Percentiles rank a stretch among this genome's conserved stretches.
Conservation (phyloP, 1,284 basidiomycete species). For the Pholiota adiposa region DNA sequence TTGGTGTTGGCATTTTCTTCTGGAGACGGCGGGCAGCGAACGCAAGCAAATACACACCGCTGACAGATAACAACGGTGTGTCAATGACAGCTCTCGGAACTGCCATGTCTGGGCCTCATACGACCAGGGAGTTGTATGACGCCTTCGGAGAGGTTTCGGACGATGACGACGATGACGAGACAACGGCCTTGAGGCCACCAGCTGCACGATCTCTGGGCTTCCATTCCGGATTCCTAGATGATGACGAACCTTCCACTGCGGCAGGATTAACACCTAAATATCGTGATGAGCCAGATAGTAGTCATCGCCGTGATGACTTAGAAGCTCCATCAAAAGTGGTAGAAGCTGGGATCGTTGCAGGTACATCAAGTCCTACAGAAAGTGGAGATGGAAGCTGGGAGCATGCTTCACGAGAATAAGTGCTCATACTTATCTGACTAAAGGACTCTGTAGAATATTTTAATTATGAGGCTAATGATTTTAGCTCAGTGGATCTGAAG, state of each 20-base stretch:
- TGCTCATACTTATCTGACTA: neutral
- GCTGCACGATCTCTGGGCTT: conserved; percentile 40
- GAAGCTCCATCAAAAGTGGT: conserved; percentile 17
- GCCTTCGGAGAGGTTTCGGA: conserved; percentile 88
- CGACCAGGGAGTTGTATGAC: conserved; percentile 88
- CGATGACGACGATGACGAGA: conserved; percentile 75
- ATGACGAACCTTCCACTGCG: conserved; percentile 54
- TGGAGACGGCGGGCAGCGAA: conserved; percentile 63
- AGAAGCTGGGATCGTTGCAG: conserved; percentile 23
- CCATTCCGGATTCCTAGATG: conserved; percentile 70
- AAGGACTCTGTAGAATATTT: conserved; percentile 19
- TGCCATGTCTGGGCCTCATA: conserved; percentile 45
- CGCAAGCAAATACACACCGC: conserved; percentile 66
- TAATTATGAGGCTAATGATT: conserved; percentile 13
- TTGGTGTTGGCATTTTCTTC: conserved; percentile 69
- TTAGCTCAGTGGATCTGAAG: conserved; percentile 6
- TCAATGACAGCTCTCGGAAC: conserved; percentile 67
- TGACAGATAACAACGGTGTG: conserved; percentile 71
- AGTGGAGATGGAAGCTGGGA: conserved; percentile 75
- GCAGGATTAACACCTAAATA: conserved; percentile 50
- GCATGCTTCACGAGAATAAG: conserved; percentile 47
- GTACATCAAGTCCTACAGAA: conserved; percentile 48
- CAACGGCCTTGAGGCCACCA: conserved; percentile 52
- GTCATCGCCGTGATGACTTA: conserved; percentile 11
- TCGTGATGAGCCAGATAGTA: conserved; percentile 58